Evolutionary conservation across 2,329 filamentous ascomycete species (phyloP).

Genomic region (Paracamarosporium sp.): DNA sequence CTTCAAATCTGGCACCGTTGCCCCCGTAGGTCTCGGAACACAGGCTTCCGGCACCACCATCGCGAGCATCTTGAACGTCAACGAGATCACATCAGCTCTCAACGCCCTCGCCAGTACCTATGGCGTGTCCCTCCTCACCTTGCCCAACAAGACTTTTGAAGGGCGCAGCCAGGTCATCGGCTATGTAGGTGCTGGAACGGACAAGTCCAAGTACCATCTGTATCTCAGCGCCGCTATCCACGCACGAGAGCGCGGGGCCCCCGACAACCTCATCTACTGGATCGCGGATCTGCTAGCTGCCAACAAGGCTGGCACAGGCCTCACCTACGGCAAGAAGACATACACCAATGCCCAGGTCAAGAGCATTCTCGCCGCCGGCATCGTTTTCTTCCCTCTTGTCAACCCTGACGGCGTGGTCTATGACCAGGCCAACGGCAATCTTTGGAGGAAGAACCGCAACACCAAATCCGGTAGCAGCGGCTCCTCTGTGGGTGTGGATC

Average conservation of each 20-base stretch:
- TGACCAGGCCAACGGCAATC: conserved; percentile 38
- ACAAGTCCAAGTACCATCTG: conserved; percentile 54
- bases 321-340: conserved; percentile 59
- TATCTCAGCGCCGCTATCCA: conserved; percentile 64
- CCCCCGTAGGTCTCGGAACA: conserved; percentile 53
- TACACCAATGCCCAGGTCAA: conserved; percentile 62
- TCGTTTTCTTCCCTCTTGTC: conserved; percentile 57
- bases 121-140: conserved; percentile 50
- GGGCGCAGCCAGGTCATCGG: conserved; percentile 49
- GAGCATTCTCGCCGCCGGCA: conserved; percentile 59
- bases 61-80: conserved; percentile 53
- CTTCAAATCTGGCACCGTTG: conserved; percentile 49
- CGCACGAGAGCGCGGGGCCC: conserved; percentile 64
- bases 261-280: conserved; percentile 65
- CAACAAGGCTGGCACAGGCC: conserved; percentile 55
- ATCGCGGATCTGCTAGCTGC: conserved; percentile 64
- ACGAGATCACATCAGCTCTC: conserved; percentile 55
- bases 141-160: conserved; percentile 55
- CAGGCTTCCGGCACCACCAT: conserved; percentile 26
- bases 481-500: conserved; percentile 39
- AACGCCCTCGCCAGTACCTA: conserved; percentile 49
- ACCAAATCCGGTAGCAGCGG: conserved; percentile 45
- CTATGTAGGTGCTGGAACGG: conserved; percentile 49
- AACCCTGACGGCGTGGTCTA: conserved; percentile 46
- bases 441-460: conserved; percentile 49